These are phyloP conservation scores for Plasmopara viticola DNA, from an alignment of 352 stramenopile species.

Conservation along the genomic window DNA sequence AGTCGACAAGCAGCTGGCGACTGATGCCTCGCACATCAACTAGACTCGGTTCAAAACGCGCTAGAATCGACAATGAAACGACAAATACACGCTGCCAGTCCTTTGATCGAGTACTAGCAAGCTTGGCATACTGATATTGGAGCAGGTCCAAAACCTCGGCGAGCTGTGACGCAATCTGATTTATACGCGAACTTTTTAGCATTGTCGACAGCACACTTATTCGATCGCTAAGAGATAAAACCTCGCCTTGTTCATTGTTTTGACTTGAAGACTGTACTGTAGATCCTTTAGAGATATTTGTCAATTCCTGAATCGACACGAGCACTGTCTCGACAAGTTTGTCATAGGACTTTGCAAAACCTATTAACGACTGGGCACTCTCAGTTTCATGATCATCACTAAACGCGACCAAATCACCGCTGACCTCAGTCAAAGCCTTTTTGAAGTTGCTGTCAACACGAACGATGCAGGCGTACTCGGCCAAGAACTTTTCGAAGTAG, in stretches of 20 bases:
- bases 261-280: neutral
- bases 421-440: constrained; percentile 15
- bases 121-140: constrained; percentile 38
- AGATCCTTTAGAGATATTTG: constrained; percentile 39
- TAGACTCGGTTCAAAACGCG: constrained; percentile 55
- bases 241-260: constrained; percentile 20
- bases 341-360: constrained; percentile 56
- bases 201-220: constrained; percentile 37
- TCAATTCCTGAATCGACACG: constrained; percentile 76
- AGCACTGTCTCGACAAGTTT: constrained; percentile 69
- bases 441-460: constrained; percentile 35
- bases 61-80: constrained; percentile 44
- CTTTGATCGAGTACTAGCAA: constrained; percentile 21
- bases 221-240: constrained; percentile 39
- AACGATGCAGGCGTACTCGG: constrained; percentile 23
- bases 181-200: constrained; percentile 68
- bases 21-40: constrained; percentile 68
- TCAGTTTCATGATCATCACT: constrained; percentile 10
- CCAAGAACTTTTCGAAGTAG: constrained; percentile 33
- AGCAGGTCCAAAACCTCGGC: constrained; percentile 38
- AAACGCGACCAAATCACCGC: neutral
- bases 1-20: constrained; percentile 69
- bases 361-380: constrained; percentile 23
- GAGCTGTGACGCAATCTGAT: constrained; percentile 62
- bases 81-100: constrained; percentile 33